Evolutionary conservation across 2,329 filamentous ascomycete genomes (phyloP), one percentile per base, ranked within the genome.

Genomic region (Trichoderma atroviride): DNA sequence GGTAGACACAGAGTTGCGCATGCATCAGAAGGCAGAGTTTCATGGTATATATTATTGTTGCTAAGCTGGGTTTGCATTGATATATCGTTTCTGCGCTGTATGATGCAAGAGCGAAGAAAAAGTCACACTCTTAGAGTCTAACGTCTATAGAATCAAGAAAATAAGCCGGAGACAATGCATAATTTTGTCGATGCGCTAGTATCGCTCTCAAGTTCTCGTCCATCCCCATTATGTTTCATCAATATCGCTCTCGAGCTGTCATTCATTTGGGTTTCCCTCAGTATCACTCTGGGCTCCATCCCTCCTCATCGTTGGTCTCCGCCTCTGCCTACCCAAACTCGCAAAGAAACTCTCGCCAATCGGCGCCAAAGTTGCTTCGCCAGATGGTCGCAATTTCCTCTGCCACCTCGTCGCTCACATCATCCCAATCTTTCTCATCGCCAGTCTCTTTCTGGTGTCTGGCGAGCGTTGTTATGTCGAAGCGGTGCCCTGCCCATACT

Each of bases 401-500:
- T 47, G 66, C 70, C 33, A 71, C 52, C 29, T 69, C 69, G 0
- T 67, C 40, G 47, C 69, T 72, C 22, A 52, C 65, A 27, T 70
- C 70, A 2, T 3, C 58, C 70, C 69, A 71, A 1, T 47, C 58
- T 14, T 3, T 5, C 11, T 27, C 31, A 1, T 35, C 31, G 0
- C 29, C 56, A 22, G 14, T 13, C 2, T 59, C 53, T 4, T 29
- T 27, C 24, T 19, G 14, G 29, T 71, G 70, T 24, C 37, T 43
- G 1, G 69, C 27, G 5, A 69, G 27, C 5, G 50, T 64, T 14
- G 37, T 61, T 10, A 70, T 72, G 24, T 72, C 70, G 22, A 72
- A 71, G 29, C 66, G 22, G 62, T 72, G 70, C 2, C 69, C 70
- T 19, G 69, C 69, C 70, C 69, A 72, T 19, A 57, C 50, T 27